These are phyloP conservation scores for Fusarium nodosum DNA, from an alignment of 2,329 filamentous ascomycete genomes.

Conservation along the genomic window DNA sequence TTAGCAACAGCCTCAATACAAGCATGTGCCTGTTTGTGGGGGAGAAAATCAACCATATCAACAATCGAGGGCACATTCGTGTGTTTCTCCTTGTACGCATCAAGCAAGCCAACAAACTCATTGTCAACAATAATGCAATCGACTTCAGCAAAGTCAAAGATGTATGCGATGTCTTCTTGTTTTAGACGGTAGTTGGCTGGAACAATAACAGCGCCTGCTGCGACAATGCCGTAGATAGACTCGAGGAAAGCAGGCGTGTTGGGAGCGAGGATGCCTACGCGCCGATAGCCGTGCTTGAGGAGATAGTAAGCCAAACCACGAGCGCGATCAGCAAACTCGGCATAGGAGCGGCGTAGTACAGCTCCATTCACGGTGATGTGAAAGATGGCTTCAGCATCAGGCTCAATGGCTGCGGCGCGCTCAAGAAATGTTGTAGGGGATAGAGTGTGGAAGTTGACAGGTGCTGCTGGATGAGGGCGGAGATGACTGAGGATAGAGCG, in stretches of 20 bases:
- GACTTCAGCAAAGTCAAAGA: conserved; percentile 88
- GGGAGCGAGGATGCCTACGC: conserved; percentile 87
- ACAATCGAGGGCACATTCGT: conserved; percentile 78
- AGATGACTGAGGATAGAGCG: conserved; percentile 69
- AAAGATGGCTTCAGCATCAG: conserved; percentile 85
- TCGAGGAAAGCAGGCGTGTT: conserved; percentile 97
- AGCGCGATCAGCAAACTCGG: conserved; percentile 86
- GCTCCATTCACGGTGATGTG: conserved; percentile 85
- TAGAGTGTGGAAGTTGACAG: conserved; percentile 78
- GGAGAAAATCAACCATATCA: conserved; percentile 66
- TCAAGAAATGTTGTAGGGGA: conserved; percentile 90
- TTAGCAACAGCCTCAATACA: conserved; percentile 21
- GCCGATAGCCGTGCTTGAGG: conserved; percentile 76
- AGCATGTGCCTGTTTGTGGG: conserved; percentile 1
- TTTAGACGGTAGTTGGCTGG: conserved; percentile 76
- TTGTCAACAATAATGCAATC: conserved; percentile 89
- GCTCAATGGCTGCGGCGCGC: conserved; percentile 89
- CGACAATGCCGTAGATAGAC: conserved; percentile 87
- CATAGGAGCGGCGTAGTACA: conserved; percentile 81
- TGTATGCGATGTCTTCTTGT: conserved; percentile 88
- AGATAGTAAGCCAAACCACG: conserved; percentile 91
- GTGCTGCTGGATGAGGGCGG: conserved; percentile 56
- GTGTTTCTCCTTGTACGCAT: conserved; percentile 71
- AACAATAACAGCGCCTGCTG: conserved; percentile 83
- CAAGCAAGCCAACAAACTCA: conserved; percentile 81